Evolutionary conservation across 495 filamentous ascomycete genomes (phyloP).

Genomic region (Lepidopterella palustris): DNA sequence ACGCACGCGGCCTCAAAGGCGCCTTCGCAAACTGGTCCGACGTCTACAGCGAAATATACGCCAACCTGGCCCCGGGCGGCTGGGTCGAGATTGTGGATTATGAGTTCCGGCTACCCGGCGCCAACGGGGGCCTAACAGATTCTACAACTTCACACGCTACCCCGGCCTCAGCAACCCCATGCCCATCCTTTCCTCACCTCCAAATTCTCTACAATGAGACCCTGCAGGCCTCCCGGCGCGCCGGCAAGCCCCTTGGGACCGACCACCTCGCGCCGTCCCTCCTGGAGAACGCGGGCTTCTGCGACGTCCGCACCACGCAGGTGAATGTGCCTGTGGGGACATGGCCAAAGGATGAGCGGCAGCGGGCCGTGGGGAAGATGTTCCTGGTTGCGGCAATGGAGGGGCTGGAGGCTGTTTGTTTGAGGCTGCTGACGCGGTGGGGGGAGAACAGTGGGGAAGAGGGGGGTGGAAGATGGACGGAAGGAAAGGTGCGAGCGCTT

Average conservation of each 20-base stretch:
- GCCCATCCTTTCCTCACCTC: constrained; percentile 3
- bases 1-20: constrained; percentile 29
- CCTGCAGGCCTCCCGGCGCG: constrained; percentile 36
- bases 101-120: constrained; percentile 12
- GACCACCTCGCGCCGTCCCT: constrained; percentile 48
- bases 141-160: constrained; percentile 36
- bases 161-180: constrained; percentile 27
- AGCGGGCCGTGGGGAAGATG: constrained; percentile 56
- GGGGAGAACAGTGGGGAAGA: constrained; percentile 8
- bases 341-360: constrained; percentile 43
- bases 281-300: constrained; percentile 54
- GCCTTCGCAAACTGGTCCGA: constrained; percentile 28
- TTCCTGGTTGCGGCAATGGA: constrained; percentile 59
- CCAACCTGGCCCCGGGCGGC: constrained; percentile 39
- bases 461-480: constrained; percentile 10
- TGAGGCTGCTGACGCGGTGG: constrained; percentile 53
- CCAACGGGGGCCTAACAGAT: constrained; percentile 15
- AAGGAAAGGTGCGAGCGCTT: constrained; percentile 9
- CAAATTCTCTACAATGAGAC: constrained; percentile 9
- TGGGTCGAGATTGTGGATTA: constrained; percentile 48
- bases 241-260: constrained; percentile 46
- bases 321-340: constrained; percentile 56
- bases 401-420: constrained; percentile 54
- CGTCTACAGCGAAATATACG: constrained; percentile 28
- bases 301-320: constrained; percentile 49